Base-by-base conservation (phyloP, 371 early-diverging fungal species). In the Lichtheimia corymbifera region DNA sequence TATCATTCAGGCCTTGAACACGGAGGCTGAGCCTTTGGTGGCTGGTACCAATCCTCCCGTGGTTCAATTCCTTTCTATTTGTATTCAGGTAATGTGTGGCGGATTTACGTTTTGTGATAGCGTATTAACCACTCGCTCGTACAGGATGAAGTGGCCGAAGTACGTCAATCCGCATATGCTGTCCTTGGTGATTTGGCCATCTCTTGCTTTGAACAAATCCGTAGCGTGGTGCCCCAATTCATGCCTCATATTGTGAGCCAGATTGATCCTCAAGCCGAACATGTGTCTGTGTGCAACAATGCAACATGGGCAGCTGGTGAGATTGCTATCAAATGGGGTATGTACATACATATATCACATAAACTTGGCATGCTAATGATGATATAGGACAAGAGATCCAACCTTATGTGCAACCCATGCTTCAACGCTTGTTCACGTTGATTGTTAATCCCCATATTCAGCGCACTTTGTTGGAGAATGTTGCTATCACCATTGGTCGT, bases 301-400 rank as follows among this genome's bases (percentile, higher is more conserved):
- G 96, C 95, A 2, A 81, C 91, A 9, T 97, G 98, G 98, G 91
- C 97, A 3, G 86, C 88, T 4, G 98, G 97, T 42, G 97, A 97
- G 80, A 92, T 97, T 66, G 90, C 94, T 5, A 79, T 96, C 51
- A 84, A 93, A 68, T 84, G 80, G 53, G 85, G 83, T 49, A 68
- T 69, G 28, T 63, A 28, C n/a, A n/a, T n/a, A n/a, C n/a, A n/a
- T 61, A n/a, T 47, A 55, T 5, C n/a, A n/a, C n/a, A 6, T 17
- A 47, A 12, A 15, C 45, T 45, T 18, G 12, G 1, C 5, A 22
- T 18, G 47, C 47, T 47, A 47, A 47, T 47, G 47, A 47, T 47
- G 0, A 7, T 22, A 7, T 47, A 73, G 88, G 86, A 41, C 60
- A 71, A 17, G 89, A 87, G 41, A 87, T 91, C 64, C 77, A 79